Evolutionary conservation across 768 basidiomycete species (phyloP).

Genomic region (Mycena sanguinolenta): DNA sequence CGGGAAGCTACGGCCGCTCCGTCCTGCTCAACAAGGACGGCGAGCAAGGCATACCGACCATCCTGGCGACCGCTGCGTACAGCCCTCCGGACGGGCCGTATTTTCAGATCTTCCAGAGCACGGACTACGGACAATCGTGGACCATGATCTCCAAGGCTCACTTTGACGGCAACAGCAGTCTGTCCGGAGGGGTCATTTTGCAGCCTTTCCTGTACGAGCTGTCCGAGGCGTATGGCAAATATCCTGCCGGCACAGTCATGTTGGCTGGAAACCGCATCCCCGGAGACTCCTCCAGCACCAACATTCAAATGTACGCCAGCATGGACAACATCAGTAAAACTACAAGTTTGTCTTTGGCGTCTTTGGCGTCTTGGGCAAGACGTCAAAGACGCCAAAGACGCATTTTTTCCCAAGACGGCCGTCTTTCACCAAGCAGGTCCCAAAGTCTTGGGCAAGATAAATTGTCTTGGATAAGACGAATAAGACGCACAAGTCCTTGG

Average conservation of each 20-base stretch:
- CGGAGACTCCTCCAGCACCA: slow-evolving; percentile 27
- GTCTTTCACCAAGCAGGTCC: too few species aligned
- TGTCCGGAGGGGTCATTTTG: slow-evolving; percentile 32
- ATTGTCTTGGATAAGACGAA: too few species aligned
- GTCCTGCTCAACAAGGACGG: slow-evolving; percentile 12
- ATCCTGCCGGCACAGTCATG: slow-evolving; percentile 35
- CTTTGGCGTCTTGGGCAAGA: too few species aligned
- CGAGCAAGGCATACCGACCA: slow-evolving; percentile 17
- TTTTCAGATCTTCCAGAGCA: slow-evolving; percentile 35
- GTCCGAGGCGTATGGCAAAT: slow-evolving; percentile 28
- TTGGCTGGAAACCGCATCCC: slow-evolving; percentile 40
- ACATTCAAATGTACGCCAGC: slow-evolving; percentile 38
- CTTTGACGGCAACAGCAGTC: slow-evolving; percentile 32
- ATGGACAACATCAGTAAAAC: too few species aligned
- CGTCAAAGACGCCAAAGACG: too few species aligned
- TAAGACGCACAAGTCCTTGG: too few species aligned
- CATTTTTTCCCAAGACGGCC: too few species aligned
- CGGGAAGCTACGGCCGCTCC: slow-evolving; percentile 15
- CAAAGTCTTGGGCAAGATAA: too few species aligned
- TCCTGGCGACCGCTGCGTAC: slow-evolving; percentile 20
- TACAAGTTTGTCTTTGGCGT: too few species aligned
- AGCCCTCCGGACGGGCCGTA: slow-evolving; percentile 37
- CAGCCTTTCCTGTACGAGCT: slow-evolving; percentile 39
- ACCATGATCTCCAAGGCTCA: slow-evolving; percentile 34
- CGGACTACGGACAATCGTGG: slow-evolving; percentile 37